Evolutionary conservation across 331 rosid genomes (phyloP).

Genomic region (Rhamnella rubrinervis): DNA sequence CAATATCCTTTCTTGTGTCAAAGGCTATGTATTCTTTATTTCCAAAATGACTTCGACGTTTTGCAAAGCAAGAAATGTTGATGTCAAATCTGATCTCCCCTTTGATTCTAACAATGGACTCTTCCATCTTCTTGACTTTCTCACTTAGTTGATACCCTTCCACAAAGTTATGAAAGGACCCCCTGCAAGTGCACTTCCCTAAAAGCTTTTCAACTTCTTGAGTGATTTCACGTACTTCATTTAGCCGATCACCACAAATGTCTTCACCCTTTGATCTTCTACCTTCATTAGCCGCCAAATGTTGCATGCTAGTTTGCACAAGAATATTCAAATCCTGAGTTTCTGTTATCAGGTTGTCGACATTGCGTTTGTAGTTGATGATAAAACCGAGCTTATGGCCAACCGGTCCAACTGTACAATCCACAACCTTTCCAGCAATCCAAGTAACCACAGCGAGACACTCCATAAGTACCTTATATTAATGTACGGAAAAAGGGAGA

Average conservation of each 20-base stretch:
- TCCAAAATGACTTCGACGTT: accelerated
- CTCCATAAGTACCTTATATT: no score
- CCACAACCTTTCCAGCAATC: slow-evolving; percentile 1
- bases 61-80: neutral
- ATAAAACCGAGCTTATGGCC: slow-evolving; percentile 17
- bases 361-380: neutral
- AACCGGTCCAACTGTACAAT: slow-evolving; percentile 4
- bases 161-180: neutral
- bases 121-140: neutral
- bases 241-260: neutral
- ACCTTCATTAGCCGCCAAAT: neutral
- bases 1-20: slow-evolving; percentile 5
- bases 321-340: neutral
- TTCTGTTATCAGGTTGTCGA: neutral
- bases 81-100: neutral
- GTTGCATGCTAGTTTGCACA: neutral
- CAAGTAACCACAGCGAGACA: no score
- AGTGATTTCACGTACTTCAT: neutral
- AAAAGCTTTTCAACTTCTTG: neutral
- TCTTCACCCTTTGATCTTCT: neutral
- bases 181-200: no score
- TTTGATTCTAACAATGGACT: neutral
- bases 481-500: no score
- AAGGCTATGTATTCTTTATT: neutral
- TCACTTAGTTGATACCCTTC: neutral